Evolutionary conservation across 2,329 filamentous ascomycete genomes (phyloP).

Genomic region (Rhinocladiella similis): DNA sequence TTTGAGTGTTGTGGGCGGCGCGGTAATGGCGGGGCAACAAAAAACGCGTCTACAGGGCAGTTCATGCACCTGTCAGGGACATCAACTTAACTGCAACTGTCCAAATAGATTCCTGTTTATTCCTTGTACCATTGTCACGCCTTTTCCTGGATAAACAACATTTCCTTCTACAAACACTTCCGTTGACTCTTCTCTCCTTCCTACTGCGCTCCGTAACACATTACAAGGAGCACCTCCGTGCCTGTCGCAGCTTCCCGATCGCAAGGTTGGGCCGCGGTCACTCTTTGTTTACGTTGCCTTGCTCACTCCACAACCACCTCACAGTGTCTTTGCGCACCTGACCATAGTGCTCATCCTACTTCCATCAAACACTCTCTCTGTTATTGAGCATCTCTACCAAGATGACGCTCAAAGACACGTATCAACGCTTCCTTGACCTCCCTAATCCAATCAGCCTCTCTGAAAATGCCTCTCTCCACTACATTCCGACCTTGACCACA

Average conservation of each 20-base stretch:
- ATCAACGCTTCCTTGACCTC: conserved; percentile 71
- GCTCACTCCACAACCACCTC: too few relatives aligned
- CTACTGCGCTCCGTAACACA: background rate
- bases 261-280: too few relatives aligned
- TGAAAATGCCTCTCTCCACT: conserved; percentile 71
- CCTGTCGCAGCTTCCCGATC: background rate
- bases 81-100: background rate
- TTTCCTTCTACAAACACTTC: background rate
- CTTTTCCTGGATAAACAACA: conserved; percentile 6
- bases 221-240: background rate
- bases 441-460: conserved; percentile 65
- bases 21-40: conserved; percentile 1
- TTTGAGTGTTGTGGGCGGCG: background rate
- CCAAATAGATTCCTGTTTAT: background rate
- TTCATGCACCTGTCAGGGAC: background rate
- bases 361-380: conserved; percentile 8
- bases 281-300: too few relatives aligned
- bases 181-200: background rate
- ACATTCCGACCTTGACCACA: conserved; percentile 82
- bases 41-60: background rate
- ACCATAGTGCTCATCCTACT: too few relatives aligned
- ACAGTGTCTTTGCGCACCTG: too few relatives aligned
- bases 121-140: background rate
- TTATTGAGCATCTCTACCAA: conserved; percentile 4
- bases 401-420: conserved; percentile 53